phyloP scores from a whole-genome alignment of 1,139 yeast species.

The Hemisphaericaspora xylofermentans region DNA sequence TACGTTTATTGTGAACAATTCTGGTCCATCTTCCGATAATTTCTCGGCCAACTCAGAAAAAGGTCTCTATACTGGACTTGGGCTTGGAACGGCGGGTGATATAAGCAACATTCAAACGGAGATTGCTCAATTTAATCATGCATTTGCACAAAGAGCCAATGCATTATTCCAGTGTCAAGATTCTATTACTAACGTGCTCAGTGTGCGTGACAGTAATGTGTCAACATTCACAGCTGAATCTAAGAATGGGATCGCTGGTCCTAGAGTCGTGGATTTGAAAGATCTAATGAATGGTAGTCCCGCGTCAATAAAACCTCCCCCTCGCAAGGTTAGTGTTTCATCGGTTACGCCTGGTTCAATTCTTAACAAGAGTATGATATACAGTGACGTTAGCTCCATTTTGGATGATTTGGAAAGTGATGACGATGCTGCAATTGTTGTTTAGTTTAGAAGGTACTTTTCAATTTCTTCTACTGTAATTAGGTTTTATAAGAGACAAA shows the following conservation, averaged over 20 bases:
- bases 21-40: constrained; percentile 14
- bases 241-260: constrained; percentile 20
- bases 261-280: constrained; percentile 49
- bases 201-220: constrained; percentile 15
- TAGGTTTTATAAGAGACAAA: background rate
- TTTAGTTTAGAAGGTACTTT: constrained; percentile 14
- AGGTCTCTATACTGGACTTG: constrained; percentile 22
- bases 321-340: constrained; percentile 1
- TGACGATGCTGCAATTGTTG: constrained; percentile 36
- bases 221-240: constrained; percentile 22
- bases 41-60: constrained; percentile 13
- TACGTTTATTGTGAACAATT: constrained; percentile 1
- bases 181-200: background rate
- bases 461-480: background rate
- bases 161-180: background rate
- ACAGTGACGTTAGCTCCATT: constrained; percentile 37
- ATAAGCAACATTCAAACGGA: constrained; percentile 46
- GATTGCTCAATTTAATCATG: constrained; percentile 17
- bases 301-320: constrained; percentile 7
- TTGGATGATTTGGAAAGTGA: constrained; percentile 39
- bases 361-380: constrained; percentile 33
- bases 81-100: constrained; percentile 44
- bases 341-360: constrained; percentile 27
- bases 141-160: background rate
- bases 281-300: constrained; percentile 27